Percentiles rank a stretch among this genome's conserved stretches.
Evolutionary conservation across 129 eudicot genomes (phyloP).

Genomic region (Chrysanthemum makinoi): DNA sequence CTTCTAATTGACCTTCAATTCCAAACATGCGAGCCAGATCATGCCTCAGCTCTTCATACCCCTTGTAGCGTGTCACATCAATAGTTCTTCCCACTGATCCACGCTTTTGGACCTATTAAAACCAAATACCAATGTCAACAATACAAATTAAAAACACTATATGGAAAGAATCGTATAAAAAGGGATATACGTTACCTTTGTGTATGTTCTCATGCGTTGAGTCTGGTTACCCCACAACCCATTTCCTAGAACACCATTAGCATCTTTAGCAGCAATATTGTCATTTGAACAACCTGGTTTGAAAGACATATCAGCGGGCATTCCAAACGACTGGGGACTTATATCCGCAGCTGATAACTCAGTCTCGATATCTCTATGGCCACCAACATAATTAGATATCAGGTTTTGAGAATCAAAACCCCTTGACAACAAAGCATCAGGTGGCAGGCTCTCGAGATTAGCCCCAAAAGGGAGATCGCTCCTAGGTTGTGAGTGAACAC

Average conservation of each 20-base stretch:
- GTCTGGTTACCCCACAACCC: slow-evolving; percentile 78
- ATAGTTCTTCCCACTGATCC: slow-evolving; percentile 96
- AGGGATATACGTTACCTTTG: slow-evolving; percentile 54
- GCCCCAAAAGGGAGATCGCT: slow-evolving; percentile 51
- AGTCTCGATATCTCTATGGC: slow-evolving; percentile 65
- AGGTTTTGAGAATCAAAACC: slow-evolving; percentile 89
- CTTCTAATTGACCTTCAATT: slow-evolving; percentile 82
- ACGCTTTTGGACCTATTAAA: slow-evolving; percentile 81
- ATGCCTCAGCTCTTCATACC: slow-evolving; percentile 82
- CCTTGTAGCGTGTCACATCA: slow-evolving; percentile 88
- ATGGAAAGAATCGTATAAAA: background rate
- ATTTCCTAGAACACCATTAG: slow-evolving; percentile 46
- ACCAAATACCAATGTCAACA: background rate
- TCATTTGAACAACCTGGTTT: slow-evolving; percentile 77
- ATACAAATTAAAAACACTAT: background rate
- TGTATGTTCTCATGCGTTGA: slow-evolving; percentile 78
- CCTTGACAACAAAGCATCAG: slow-evolving; percentile 92
- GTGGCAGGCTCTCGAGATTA: slow-evolving; percentile 61
- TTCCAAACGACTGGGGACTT: slow-evolving; percentile 71
- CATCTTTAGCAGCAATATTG: slow-evolving; percentile 44
- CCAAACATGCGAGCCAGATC: slow-evolving; percentile 96
- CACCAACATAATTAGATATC: slow-evolving; percentile 51
- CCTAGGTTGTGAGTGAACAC: slow-evolving; percentile 67
- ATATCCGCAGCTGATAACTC: slow-evolving; percentile 65
- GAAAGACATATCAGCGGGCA: slow-evolving; percentile 60